Base-by-base conservation (phyloP, 2,329 filamentous ascomycete species). In the Neocucurbitaria cava region DNA sequence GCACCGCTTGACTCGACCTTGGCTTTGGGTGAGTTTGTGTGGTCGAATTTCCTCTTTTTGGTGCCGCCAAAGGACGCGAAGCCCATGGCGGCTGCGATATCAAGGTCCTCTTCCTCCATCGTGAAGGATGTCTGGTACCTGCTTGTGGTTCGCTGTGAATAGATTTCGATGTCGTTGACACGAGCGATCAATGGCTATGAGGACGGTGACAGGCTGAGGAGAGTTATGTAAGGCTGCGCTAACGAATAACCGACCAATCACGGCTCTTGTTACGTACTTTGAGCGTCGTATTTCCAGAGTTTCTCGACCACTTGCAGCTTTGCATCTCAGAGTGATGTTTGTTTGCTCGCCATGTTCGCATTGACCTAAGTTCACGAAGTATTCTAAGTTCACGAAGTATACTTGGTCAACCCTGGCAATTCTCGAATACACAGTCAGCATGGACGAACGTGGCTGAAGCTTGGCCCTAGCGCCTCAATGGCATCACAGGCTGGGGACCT, bases 1-100 rank as follows among this genome's bases (percentile, higher is more conserved):
- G 74, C 68, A 39, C 69, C 70, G 48, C 68, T 70, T 39, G 64
- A 61, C 35, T 61, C 61, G 13, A 52, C 57, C n/a, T 64, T 67
- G 38, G 61, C 66, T 40, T 82, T 73, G 51, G 81, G 79, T 33
- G 82, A 82, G 63, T 85, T 85, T 24, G 79, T 76, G 17, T 83
- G 79, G 66, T 89, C 86, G 74, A 85, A 88, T 68, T 87, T 88
- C 56, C 89, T 83, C 72, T 89, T 89, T 73, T 89, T 90, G 39
- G 81, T 80, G 1, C 82, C 77, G 61, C 89, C 89, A 69, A 93
- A 93, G 52, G 85, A 83, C 8, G 87, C 83, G 75, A 92, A 92
- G 59, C 90, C 90, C 87, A 92, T 89, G 42, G 84, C 82, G 38
- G 84, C 83, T 20, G 87, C 87, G 72, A 91, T 86, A 3, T 64